Evolutionary conservation across 257 asterid genomes (phyloP), one percentile per base, ranked within the genome.

Genomic region (Verbena officinalis): DNA sequence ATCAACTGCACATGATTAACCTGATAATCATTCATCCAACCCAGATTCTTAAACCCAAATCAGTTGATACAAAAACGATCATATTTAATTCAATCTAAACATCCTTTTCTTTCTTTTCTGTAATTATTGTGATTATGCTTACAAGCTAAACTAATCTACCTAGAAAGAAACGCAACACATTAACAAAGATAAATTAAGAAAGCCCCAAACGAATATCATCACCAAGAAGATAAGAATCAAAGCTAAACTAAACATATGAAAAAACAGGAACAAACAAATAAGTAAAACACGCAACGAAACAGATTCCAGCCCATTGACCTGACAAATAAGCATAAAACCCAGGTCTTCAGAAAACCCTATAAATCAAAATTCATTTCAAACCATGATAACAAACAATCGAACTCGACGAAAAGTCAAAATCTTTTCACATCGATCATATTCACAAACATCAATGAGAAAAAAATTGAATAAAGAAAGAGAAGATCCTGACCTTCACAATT

Each of bases 401-500:
- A 62, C 51, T 54, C 9, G 62, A 50, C 17, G 43, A 60, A 55
- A 68, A 43, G 52, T 43, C 19, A 36, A 50, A n/a, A 51, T 42
- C 7, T 10, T 10, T 55, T 9, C 36, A 19, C 56, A 20, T 24
- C 62, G 59, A 78, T 58, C 67, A 59, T 31, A 48, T 33, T 39
- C 27, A 15, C 64, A 36, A 45, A 68, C 33, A 44, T 64, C 54
- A 39, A 68, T 30, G 20, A 19, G 44, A 36, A 46, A 43, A 9
- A 7, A 49, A 7, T 72, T 58, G n/a, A n/a, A n/a, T 36, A 48
- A 59, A 30, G 22, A 54, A 27, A 55, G 46, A 62, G 2, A 23
- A 40, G 33, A 59, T 13, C 14, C 30, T 38, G 24, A 75, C 81
- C 86, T 77, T 72, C 24, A 51, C 63, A 51, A 49, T 23, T 30